Percentiles rank a stretch among this genome's conserved stretches.
Evolutionary conservation across 1,284 basidiomycete genomes (phyloP).

Genomic region (Cryptococcus floricola): DNA sequence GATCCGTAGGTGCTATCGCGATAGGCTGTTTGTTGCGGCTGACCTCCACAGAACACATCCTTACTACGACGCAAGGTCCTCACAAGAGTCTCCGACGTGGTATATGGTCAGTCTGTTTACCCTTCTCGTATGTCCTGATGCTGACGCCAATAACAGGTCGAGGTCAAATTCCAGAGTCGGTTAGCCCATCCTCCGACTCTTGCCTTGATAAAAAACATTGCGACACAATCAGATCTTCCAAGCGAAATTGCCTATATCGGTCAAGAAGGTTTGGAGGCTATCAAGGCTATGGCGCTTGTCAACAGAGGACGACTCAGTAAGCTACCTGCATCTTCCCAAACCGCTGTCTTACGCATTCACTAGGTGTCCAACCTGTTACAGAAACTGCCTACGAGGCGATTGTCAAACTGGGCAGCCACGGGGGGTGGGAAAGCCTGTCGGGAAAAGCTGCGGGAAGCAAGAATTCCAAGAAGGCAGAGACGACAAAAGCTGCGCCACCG

Average conservation of each 20-base stretch:
- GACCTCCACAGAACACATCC: conserved; percentile 62
- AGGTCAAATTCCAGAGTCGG: conserved; percentile 67
- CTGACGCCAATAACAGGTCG: conserved; percentile 54
- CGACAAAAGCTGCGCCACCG: too few species aligned
- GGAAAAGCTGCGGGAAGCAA: conserved; percentile 25
- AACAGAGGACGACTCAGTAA: conserved; percentile 81
- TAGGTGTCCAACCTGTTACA: conserved; percentile 64
- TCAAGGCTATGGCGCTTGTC: conserved; percentile 72
- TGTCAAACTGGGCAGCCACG: conserved; percentile 62
- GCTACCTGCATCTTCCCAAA: not conserved
- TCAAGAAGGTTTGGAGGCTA: conserved; percentile 55
- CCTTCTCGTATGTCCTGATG: not conserved
- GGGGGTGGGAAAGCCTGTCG: conserved; percentile 52
- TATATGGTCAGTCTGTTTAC: conserved; percentile 58
- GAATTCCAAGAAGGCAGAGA: not conserved
- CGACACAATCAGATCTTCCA: conserved; percentile 50
- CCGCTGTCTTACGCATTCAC: not conserved
- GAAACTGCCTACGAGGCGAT: conserved; percentile 68
- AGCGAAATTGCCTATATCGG: conserved; percentile 63
- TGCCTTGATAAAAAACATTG: conserved; percentile 66
- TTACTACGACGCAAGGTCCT: conserved; percentile 83
- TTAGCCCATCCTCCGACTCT: conserved; percentile 74
- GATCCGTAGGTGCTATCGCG: conserved; percentile 58
- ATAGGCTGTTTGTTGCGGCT: not conserved
- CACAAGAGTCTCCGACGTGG: conserved; percentile 75